These are phyloP conservation scores for Leucocoprinus leucothites DNA, from an alignment of 768 basidiomycete species.

Conservation along the genomic window DNA sequence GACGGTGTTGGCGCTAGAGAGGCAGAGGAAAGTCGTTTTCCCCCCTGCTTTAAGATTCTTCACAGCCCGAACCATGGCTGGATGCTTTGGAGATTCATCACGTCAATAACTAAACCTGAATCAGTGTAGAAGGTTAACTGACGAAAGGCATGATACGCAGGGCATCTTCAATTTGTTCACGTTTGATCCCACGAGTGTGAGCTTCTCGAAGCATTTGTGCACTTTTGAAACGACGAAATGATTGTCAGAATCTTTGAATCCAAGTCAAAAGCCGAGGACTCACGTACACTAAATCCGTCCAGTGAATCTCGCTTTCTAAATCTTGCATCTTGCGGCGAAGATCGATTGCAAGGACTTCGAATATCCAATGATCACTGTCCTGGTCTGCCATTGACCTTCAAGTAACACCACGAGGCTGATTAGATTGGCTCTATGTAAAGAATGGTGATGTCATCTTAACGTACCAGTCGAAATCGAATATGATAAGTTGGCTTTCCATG, in stretches of 20 bases:
- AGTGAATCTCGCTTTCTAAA: slow-evolving; percentile 64
- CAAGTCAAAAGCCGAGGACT: background rate
- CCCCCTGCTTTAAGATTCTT: slow-evolving; percentile 63
- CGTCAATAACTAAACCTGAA: slow-evolving; percentile 1
- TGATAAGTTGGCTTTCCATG: slow-evolving; percentile 64
- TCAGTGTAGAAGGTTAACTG: slow-evolving; percentile 23
- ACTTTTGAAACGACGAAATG: slow-evolving; percentile 27
- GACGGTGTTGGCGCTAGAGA: slow-evolving; percentile 91
- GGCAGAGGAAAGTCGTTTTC: slow-evolving; percentile 76
- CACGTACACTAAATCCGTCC: slow-evolving; percentile 92
- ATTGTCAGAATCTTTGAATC: background rate
- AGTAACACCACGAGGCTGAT: background rate
- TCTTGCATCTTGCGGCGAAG: slow-evolving; percentile 79
- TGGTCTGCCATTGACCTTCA: slow-evolving; percentile 88
- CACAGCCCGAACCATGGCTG: slow-evolving; percentile 90
- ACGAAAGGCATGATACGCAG: slow-evolving; percentile 87
- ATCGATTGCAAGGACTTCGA: slow-evolving; percentile 83
- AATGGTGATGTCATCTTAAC: background rate
- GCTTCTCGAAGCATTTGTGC: slow-evolving; percentile 69
- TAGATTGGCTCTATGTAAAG: background rate
- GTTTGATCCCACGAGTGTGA: slow-evolving; percentile 63
- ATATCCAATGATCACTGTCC: slow-evolving; percentile 92
- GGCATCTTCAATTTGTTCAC: slow-evolving; percentile 73
- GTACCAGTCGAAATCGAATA: slow-evolving; percentile 97
- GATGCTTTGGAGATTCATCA: no score